Base-by-base conservation (phyloP, 306 rosid genomes). In the Cajanus cajan region DNA sequence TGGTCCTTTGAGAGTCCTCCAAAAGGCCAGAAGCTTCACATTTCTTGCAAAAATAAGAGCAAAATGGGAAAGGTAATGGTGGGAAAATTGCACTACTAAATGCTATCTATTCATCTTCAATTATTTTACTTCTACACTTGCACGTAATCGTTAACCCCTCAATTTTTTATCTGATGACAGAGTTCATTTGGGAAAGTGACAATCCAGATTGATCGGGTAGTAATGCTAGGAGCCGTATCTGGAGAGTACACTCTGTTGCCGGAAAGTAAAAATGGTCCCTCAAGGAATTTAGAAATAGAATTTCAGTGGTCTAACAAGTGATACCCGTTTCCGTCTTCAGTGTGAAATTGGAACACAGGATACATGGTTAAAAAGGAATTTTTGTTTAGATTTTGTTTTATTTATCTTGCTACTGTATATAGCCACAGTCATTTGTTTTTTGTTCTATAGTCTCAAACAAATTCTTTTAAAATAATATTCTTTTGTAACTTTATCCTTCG, bases 1-100 rank as follows among this genome's bases (percentile, higher is more conserved):
- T 95, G 98, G 98, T 81, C 98, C 85, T 95, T 95, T 82, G 98
- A 95, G 90, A 95, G 98, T 82, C 98, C 98, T 68, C 98, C 98
- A 5, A 94, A 94, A 87, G 97, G 98, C 89, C 98, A 95, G 77
- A 95, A 95, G 82, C 98, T 95, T 76, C 98, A 92, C 62, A 95
- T 95, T 86, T 95, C 98, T 74, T 95, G 98, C 93, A 95, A 95
- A 90, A 95, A 95, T 84, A 95, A 95, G 85, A 95, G 98, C 92
- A 95, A 92, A 87, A 89, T 95, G 97, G 98, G 98, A 65, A 95
- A 92, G 97, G 98, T 91, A 84, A 83, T 39, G 71, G 61, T 40
- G 5, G 47, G 28, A 59, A 71, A 62, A 28, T 57, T 54, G 34
- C 21, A 84, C 57, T 70, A 9, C 24, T 59, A 8, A 73, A 65